These are phyloP conservation scores for Chaetothyriales sp. DNA, from an alignment of 2,329 filamentous ascomycete genomes.

Conservation along the genomic window DNA sequence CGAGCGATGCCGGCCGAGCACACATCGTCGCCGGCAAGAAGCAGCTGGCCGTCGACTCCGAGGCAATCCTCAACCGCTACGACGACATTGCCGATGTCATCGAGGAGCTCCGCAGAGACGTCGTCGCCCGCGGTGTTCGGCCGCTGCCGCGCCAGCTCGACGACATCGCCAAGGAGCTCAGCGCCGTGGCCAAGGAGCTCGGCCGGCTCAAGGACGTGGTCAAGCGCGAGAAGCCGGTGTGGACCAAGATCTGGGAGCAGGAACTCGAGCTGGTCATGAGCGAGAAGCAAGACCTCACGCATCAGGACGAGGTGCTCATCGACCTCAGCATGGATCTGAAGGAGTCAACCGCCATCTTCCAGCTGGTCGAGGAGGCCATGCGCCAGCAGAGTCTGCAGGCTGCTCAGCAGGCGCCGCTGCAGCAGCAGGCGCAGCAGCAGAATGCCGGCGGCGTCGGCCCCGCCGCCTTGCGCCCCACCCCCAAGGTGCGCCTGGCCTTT, in stretches of 20 bases:
- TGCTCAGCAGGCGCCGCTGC: too few relatives aligned
- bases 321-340: conserved; percentile 91
- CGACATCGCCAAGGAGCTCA: conserved; percentile 75
- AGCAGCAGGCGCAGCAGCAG: too few relatives aligned
- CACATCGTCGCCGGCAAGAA: conserved; percentile 84
- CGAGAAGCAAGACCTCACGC: conserved; percentile 82
- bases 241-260: conserved; percentile 99
- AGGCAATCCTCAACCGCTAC: conserved; percentile 78
- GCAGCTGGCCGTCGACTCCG: conserved; percentile 70
- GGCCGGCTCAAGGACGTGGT: conserved; percentile 91
- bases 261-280: conserved; percentile 92
- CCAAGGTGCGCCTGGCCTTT: conserved; percentile 28
- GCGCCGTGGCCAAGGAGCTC: conserved; percentile 65
- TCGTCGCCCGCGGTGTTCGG: conserved; percentile 81
- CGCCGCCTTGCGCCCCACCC: conserved; percentile 30
- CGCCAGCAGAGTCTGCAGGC: conserved; percentile 81
- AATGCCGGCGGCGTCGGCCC: conserved; percentile 23
- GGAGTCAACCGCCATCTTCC: conserved; percentile 85
- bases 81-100: conserved; percentile 96
- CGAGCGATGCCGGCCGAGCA: conserved; percentile 65
- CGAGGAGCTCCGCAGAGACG: conserved; percentile 93
- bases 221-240: conserved; percentile 81
- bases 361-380: conserved; percentile 92
- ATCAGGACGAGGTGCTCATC: conserved; percentile 88
- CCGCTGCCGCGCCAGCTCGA: conserved; percentile 85